phyloP scores from a whole-genome alignment of 2,329 filamentous ascomycete genomes.

The Phoma sp. region DNA sequence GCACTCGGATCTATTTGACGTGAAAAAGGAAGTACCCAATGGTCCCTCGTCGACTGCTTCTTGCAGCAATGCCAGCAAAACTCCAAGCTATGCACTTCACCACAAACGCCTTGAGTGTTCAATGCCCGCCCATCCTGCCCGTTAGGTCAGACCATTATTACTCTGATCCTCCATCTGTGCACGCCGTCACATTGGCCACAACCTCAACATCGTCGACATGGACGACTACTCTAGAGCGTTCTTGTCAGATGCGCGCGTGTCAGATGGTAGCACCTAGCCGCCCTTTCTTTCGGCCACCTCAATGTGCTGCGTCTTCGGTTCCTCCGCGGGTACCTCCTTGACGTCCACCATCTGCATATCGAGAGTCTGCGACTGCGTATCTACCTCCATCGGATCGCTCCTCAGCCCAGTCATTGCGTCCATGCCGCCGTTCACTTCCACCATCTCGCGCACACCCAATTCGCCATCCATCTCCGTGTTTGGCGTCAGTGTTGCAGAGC shows the following conservation, averaged over 20 bases:
- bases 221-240: too few relatives aligned
- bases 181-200: too few relatives aligned
- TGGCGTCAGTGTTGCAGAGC: slow-evolving; percentile 44
- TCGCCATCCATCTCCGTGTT: slow-evolving; percentile 40
- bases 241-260: not conserved
- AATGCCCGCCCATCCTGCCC: not conserved
- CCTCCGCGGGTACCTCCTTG: slow-evolving; percentile 24
- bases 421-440: slow-evolving; percentile 35
- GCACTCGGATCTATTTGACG: too few relatives aligned
- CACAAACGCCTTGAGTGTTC: not conserved
- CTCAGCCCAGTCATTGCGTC: slow-evolving; percentile 24
- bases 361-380: slow-evolving; percentile 15
- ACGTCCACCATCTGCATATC: slow-evolving; percentile 37
- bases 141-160: not conserved
- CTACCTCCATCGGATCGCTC: slow-evolving; percentile 24
- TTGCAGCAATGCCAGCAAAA: not conserved
- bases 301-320: slow-evolving; percentile 28
- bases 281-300: slow-evolving; percentile 38
- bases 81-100: not conserved
- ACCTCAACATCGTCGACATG: too few relatives aligned
- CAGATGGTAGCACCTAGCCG: slow-evolving; percentile 13
- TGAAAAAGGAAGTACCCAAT: too few relatives aligned
- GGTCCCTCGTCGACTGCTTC: not conserved
- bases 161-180: too few relatives aligned
- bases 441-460: slow-evolving; percentile 31